Evolutionary conservation across 495 filamentous ascomycete genomes (phyloP).

Genomic region (Glarea lozoyensis): DNA sequence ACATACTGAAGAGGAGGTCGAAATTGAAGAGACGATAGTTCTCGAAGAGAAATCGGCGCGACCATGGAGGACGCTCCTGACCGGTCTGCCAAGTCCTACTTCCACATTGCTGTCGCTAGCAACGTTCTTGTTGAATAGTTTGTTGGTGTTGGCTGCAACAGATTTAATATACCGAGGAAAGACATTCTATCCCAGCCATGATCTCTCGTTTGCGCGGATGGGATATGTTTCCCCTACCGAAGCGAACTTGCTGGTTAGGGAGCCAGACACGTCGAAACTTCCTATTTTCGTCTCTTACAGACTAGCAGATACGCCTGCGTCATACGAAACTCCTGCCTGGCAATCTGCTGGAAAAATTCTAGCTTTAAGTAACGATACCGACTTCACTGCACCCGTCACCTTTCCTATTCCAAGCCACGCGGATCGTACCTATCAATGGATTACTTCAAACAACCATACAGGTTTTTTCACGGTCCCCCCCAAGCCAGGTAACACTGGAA

Average conservation of each 20-base stretch:
- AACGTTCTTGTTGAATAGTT: conserved; percentile 62
- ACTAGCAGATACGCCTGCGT: conserved; percentile 34
- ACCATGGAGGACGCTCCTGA: conserved; percentile 54
- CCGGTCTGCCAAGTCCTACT: conserved; percentile 65
- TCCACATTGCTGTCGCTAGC: conserved; percentile 44
- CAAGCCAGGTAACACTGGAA: conserved; percentile 44
- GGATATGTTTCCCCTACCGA: conserved; percentile 77
- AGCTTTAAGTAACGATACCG: conserved; percentile 62
- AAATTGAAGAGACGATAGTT: conserved; percentile 41
- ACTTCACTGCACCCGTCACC: conserved; percentile 64
- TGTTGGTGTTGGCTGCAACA: conserved; percentile 52
- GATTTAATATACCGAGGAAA: conserved; percentile 68
- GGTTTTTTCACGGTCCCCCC: conserved; percentile 72
- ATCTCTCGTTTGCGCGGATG: conserved; percentile 73
- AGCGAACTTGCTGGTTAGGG: conserved; percentile 75
- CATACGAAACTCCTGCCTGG: conserved; percentile 48
- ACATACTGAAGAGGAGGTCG: conserved; percentile 36
- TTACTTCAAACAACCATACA: conserved; percentile 70
- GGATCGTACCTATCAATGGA: conserved; percentile 65
- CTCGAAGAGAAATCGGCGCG: conserved; percentile 29
- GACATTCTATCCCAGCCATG: conserved; percentile 55
- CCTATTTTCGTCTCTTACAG: conserved; percentile 59
- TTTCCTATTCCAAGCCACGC: conserved; percentile 42
- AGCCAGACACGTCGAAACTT: conserved; percentile 65
- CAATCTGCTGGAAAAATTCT: conserved; percentile 53